Base-by-base conservation (phyloP, 2,329 filamentous ascomycete species). In the Fragosphaeria purpurea region DNA sequence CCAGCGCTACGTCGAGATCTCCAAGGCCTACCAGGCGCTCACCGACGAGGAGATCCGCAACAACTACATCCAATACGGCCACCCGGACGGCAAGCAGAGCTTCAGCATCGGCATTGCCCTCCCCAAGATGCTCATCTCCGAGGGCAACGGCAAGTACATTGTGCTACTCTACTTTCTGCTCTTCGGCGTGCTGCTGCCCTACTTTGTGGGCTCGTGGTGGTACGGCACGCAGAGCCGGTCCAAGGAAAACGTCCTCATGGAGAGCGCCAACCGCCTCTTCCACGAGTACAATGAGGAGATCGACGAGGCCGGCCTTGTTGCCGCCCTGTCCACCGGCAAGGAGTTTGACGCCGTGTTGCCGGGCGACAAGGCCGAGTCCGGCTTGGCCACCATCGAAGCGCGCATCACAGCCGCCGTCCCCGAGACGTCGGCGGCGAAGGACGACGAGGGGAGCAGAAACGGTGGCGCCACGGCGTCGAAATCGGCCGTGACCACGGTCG, bases 91-190 rank as follows among this genome's bases (percentile, higher is more conserved):
- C 64, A 97, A 96, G 76, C 93, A 98, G 71, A 91, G 89, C 66
- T 93, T 90, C 69, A 96, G 89, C 70, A 97, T 98, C 63, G 91
- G 93, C 57, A 98, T 98, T 58, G 93, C 91, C 44, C 77, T 98
- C 44, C 93, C 93, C 44, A 85, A 93, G 65, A 88, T 93, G 68
- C 89, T 98, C 60, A 79, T 98, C 50, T 86, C 87, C 11, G 88
- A 96, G 58, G 91, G 90, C 50, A 94, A 93, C 66, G 91, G 90
- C 58, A 97, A 96, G 73, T 97, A 94, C 63, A 86, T 98, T 49
- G 75, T 98, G 54, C 74, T 96, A 51, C 77, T 96, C 56, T 98
- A 98, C 66, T 90, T 88, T 39, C 69, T 85, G 37, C 77, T 97
- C 40, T 82, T 98, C 47, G 93, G 91, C 50, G 87, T 97, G 55